A percentile compares a stretch with the other conserved stretches of the same genome.
These are phyloP conservation scores for Elaeagnus macrophylla DNA, from an alignment of 306 rosid genomes.

Conservation along the genomic window DNA sequence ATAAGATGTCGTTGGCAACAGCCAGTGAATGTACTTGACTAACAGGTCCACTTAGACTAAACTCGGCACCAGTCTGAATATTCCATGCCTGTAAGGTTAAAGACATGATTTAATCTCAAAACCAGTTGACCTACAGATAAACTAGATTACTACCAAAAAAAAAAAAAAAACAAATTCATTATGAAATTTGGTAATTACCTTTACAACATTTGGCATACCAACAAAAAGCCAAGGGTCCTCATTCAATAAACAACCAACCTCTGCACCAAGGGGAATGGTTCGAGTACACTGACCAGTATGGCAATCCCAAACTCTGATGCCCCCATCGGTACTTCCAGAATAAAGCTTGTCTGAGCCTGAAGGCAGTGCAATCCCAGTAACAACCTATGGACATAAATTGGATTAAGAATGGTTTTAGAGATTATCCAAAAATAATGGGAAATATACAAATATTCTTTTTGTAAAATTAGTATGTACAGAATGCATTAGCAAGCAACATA, in stretches of 20 bases:
- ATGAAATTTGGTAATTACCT: slow-evolving; percentile 16
- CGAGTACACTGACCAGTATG: slow-evolving; percentile 27
- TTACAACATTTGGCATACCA: slow-evolving; percentile 32
- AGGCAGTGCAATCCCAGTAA: slow-evolving; percentile 41
- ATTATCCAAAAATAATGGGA: not conserved
- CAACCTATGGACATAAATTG: slow-evolving; percentile 14
- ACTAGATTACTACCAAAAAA: not conserved
- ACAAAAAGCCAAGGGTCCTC: slow-evolving; percentile 43
- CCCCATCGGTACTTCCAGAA: slow-evolving; percentile 36
- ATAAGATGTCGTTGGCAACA: slow-evolving; percentile 27
- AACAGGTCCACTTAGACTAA: slow-evolving; percentile 31
- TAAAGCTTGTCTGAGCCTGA: slow-evolving; percentile 30
- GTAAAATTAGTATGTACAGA: too few species aligned
- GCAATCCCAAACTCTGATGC: slow-evolving; percentile 42
- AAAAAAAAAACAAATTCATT: not conserved
- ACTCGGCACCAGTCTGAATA: slow-evolving; percentile 18
- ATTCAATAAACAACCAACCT: slow-evolving; percentile 31
- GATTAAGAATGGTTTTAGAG: not conserved
- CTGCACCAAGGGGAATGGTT: slow-evolving; percentile 18
- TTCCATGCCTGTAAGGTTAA: slow-evolving; percentile 39
- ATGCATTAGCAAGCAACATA: too few species aligned
- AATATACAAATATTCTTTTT: not conserved
- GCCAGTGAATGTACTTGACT: slow-evolving; percentile 30
- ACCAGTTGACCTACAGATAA: too few species aligned
- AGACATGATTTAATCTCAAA: not conserved